Percentiles rank a stretch among this genome's conserved stretches.
Conservation (phyloP, 768 basidiomycete genomes). For the Kwoniella sp. region DNA sequence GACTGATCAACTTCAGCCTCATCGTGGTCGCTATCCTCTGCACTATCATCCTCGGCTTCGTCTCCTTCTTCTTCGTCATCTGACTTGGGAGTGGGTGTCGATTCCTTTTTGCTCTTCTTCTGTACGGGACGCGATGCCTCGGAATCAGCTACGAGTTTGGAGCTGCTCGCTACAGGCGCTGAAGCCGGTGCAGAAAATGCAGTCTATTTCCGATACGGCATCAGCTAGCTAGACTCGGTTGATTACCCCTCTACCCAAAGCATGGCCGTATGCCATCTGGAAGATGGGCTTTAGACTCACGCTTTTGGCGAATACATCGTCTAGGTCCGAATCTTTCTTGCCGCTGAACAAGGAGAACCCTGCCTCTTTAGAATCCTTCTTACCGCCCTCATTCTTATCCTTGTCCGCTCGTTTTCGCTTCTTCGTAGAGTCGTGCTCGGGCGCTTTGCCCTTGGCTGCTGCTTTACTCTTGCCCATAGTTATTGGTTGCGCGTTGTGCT, state of each 20-base stretch:
- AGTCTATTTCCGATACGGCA: slow-evolving; percentile 2
- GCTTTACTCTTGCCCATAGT: slow-evolving; percentile 32
- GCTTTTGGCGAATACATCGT: slow-evolving; percentile 65
- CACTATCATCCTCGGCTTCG: slow-evolving; percentile 26
- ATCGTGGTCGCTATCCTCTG: slow-evolving; percentile 32
- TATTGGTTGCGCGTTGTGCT: no score
- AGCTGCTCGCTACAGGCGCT: slow-evolving; percentile 22
- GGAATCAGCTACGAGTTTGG: slow-evolving; percentile 21
- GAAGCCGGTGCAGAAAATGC: slow-evolving; percentile 6
- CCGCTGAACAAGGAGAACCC: slow-evolving; percentile 37
- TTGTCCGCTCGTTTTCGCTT: slow-evolving; percentile 24
- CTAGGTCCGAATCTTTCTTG: slow-evolving; percentile 63
- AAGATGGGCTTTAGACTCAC: slow-evolving; percentile 55
- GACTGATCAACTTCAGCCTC: slow-evolving; percentile 32
- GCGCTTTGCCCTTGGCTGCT: slow-evolving; percentile 22
- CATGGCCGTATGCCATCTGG: no score
- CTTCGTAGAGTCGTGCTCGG: slow-evolving; percentile 21
- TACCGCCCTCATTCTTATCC: slow-evolving; percentile 4
- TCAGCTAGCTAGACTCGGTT: background rate
- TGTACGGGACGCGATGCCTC: slow-evolving; percentile 1
- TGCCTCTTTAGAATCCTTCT: slow-evolving; percentile 3
- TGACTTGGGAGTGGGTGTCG: slow-evolving; percentile 16
- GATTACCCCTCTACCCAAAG: no score
- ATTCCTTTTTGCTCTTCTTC: slow-evolving; percentile 31
- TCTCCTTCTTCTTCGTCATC: slow-evolving; percentile 39